Conservation (phyloP, 1,284 basidiomycete species). For the Leccinum laetum region DNA sequence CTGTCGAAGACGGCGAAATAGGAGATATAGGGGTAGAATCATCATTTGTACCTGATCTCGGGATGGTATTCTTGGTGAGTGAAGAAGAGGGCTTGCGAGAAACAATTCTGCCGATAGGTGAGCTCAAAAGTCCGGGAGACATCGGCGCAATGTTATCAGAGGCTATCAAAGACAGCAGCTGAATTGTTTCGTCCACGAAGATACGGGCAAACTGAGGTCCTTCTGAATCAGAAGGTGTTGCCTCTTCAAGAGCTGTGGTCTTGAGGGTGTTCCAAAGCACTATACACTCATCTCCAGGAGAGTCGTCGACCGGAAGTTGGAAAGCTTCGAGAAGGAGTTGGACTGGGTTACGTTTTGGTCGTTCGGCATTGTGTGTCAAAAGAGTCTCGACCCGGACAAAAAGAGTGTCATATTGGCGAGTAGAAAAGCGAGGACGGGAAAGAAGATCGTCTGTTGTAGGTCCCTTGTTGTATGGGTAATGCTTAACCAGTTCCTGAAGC, state of each 20-base stretch:
- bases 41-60: neutral
- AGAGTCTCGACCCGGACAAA: conserved; percentile 63
- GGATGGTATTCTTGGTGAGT: conserved; percentile 4
- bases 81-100: conserved; percentile 26
- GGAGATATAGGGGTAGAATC: conserved; percentile 21
- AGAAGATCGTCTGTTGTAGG: conserved; percentile 45
- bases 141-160: conserved; percentile 12
- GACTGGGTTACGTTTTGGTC: conserved; percentile 52
- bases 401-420: conserved; percentile 58
- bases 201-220: conserved; percentile 43
- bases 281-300: conserved; percentile 36
- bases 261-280: conserved; percentile 55
- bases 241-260: conserved; percentile 33
- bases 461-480: conserved; percentile 60
- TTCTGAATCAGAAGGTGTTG: conserved; percentile 11
- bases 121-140: conserved; percentile 21
- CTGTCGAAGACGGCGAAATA: conserved; percentile 22
- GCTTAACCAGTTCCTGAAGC: conserved; percentile 63
- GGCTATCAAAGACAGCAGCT: conserved; percentile 34
- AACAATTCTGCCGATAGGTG: conserved; percentile 21
- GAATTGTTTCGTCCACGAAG: conserved; percentile 69
- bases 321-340: conserved; percentile 63
- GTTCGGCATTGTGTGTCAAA: conserved; percentile 35
- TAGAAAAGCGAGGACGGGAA: conserved; percentile 62
- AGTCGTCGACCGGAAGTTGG: conserved; percentile 38